Conservation (phyloP, 352 stramenopile species). For the Globisporangium mamillatum region DNA sequence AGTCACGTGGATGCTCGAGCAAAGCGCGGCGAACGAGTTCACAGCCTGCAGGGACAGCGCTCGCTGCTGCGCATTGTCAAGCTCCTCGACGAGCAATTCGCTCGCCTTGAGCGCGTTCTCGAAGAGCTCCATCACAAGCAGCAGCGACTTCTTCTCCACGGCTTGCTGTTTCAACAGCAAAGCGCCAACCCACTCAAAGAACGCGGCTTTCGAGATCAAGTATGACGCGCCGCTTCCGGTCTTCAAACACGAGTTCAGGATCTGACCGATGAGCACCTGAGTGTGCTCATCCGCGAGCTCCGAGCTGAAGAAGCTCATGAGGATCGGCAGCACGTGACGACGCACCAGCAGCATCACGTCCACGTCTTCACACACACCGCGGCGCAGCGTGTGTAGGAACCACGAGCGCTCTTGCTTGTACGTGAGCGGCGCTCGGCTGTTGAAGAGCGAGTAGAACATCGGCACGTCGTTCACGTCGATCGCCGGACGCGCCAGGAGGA, state of each 20-base stretch:
- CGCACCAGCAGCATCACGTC: constrained; percentile 72
- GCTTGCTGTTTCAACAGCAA: constrained; percentile 32
- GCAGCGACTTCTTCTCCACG: constrained; percentile 17
- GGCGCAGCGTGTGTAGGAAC: constrained; percentile 74
- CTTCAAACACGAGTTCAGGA: constrained; percentile 46
- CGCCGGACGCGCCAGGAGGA: constrained; percentile 72
- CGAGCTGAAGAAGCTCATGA: constrained; percentile 80
- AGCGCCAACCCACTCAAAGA: constrained; percentile 59
- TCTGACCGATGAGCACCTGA: constrained; percentile 61
- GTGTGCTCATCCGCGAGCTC: constrained; percentile 78
- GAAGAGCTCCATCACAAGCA: constrained; percentile 43
- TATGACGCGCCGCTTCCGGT: constrained; percentile 48
- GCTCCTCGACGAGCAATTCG: constrained; percentile 17
- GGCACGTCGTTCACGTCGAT: constrained; percentile 80
- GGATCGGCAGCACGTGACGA: constrained; percentile 76
- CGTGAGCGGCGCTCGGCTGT: constrained; percentile 62
- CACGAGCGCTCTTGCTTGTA: constrained; percentile 84
- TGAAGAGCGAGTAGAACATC: constrained; percentile 89
- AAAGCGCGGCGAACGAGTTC: constrained; percentile 43
- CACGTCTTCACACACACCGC: constrained; percentile 57
- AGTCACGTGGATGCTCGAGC: constrained; percentile 13
- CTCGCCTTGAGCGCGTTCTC: constrained; percentile 25
- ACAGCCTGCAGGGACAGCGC: constrained; percentile 32
- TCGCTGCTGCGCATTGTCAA: constrained; percentile 39
- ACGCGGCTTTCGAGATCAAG: constrained; percentile 57